These are phyloP conservation scores for Gynochthodes officinalis DNA, from an alignment of 257 asterid species.

Conservation along the genomic window DNA sequence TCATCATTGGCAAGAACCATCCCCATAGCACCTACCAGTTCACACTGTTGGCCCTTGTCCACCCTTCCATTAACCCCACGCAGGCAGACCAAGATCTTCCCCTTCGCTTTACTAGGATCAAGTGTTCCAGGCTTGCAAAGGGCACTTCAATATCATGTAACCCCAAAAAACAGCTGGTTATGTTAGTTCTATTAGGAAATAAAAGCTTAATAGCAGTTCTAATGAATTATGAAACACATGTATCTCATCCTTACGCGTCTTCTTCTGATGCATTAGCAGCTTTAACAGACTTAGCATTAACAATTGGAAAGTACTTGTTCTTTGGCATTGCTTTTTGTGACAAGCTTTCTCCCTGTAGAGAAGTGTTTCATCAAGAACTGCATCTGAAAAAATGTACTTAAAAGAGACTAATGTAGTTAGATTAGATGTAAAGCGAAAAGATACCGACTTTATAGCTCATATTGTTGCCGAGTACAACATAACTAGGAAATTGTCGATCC, in stretches of 20 bases:
- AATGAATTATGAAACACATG: background rate
- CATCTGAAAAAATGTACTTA: background rate
- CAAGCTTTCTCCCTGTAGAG: slow-evolving; percentile 72
- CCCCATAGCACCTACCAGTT: slow-evolving; percentile 80
- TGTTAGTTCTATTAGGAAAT: background rate
- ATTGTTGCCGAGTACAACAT: slow-evolving; percentile 55
- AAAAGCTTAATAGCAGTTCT: background rate
- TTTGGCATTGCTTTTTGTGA: slow-evolving; percentile 40
- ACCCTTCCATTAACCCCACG: slow-evolving; percentile 68
- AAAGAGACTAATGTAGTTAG: background rate
- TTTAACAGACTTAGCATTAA: slow-evolving; percentile 55
- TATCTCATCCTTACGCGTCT: slow-evolving; percentile 58
- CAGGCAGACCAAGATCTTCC: slow-evolving; percentile 76
- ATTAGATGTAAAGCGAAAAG: background rate
- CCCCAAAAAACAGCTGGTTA: background rate
- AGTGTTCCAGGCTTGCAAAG: slow-evolving; percentile 68
- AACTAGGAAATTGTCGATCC: slow-evolving; percentile 68
- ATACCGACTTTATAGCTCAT: slow-evolving; percentile 41
- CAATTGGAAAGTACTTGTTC: slow-evolving; percentile 39
- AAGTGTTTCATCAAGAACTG: background rate
- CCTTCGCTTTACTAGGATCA: slow-evolving; percentile 71
- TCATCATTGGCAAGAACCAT: slow-evolving; percentile 69
- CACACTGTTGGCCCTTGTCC: slow-evolving; percentile 77
- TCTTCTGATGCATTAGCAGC: slow-evolving; percentile 38
- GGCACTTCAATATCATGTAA: slow-evolving; percentile 31